Conservation (phyloP, 2,329 filamentous ascomycete genomes). For the Periglandula ipomoeae region DNA sequence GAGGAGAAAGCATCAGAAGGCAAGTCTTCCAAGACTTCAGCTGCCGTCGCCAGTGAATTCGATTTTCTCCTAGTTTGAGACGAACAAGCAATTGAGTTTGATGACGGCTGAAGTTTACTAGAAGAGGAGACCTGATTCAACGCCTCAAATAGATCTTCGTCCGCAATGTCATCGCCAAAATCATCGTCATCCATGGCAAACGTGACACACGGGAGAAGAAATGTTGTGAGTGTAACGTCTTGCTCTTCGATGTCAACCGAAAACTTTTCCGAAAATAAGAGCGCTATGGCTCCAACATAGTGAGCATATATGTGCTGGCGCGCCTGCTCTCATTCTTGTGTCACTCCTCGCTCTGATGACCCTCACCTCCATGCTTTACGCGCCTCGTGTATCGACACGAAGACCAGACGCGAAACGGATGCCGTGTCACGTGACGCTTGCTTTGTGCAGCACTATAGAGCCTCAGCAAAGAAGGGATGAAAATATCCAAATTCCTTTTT, state of each 20-base stretch:
- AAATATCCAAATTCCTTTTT: too few species aligned
- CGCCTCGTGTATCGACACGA: not conserved
- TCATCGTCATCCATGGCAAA: constrained; percentile 47
- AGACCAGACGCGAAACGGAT: constrained; percentile 19
- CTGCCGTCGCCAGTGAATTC: constrained; percentile 8
- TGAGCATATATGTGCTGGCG: not conserved
- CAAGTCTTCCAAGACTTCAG: constrained; percentile 42
- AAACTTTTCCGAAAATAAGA: not conserved
- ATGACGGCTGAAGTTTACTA: constrained; percentile 7
- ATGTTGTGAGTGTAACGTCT: not conserved
- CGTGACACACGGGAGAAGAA: not conserved
- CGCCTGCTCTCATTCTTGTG: not conserved
- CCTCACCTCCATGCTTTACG: constrained; percentile 6
- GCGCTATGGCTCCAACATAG: not conserved
- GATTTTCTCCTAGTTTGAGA: not conserved
- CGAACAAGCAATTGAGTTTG: not conserved
- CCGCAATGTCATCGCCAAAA: constrained; percentile 54
- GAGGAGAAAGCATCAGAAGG: constrained; percentile 62
- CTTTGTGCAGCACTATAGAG: too few species aligned
- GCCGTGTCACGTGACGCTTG: constrained; percentile 18
- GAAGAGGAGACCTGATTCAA: constrained; percentile 41
- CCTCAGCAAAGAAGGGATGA: too few species aligned
- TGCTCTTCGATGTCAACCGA: not conserved
- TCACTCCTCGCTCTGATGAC: not conserved
- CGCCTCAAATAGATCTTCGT: constrained; percentile 56